phyloP scores from a whole-genome alignment of 2,329 filamentous ascomycete genomes.

The Trichoderma koningiopsis region DNA sequence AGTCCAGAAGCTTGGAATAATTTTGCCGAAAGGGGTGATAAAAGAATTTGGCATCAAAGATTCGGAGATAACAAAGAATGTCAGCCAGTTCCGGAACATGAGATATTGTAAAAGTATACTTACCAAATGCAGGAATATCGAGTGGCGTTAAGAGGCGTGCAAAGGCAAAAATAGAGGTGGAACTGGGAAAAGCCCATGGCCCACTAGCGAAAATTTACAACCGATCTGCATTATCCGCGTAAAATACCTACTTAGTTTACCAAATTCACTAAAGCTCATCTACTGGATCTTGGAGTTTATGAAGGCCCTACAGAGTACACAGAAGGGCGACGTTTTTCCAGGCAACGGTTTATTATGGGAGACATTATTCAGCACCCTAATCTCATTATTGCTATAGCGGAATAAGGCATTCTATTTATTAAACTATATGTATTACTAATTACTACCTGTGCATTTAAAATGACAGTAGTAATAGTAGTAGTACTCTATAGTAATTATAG shows the following conservation, averaged over 20 bases:
- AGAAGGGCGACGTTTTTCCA: too few relatives aligned
- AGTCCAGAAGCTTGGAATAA: background rate
- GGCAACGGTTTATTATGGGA: too few relatives aligned
- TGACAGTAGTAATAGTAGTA: too few relatives aligned
- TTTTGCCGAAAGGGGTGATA: background rate
- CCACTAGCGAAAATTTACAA: background rate
- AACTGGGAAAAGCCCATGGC: background rate
- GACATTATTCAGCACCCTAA: too few relatives aligned
- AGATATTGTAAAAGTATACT: background rate
- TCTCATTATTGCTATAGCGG: too few relatives aligned
- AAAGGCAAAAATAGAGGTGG: background rate
- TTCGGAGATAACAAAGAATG: background rate
- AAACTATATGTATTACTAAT: too few relatives aligned
- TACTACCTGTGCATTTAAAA: too few relatives aligned
- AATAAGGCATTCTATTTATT: too few relatives aligned
- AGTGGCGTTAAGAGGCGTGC: background rate
- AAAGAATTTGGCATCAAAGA: background rate
- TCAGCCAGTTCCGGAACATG: background rate
- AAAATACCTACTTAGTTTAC: too few relatives aligned
- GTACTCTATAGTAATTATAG: too few relatives aligned
- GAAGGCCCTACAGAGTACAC: too few relatives aligned
- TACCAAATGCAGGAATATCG: background rate
- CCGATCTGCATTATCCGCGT: background rate
- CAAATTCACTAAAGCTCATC: background rate
- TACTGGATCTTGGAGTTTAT: background rate